Evolutionary conservation across 129 eudicot genomes (phyloP).

Genomic region (Glebionis coronaria): DNA sequence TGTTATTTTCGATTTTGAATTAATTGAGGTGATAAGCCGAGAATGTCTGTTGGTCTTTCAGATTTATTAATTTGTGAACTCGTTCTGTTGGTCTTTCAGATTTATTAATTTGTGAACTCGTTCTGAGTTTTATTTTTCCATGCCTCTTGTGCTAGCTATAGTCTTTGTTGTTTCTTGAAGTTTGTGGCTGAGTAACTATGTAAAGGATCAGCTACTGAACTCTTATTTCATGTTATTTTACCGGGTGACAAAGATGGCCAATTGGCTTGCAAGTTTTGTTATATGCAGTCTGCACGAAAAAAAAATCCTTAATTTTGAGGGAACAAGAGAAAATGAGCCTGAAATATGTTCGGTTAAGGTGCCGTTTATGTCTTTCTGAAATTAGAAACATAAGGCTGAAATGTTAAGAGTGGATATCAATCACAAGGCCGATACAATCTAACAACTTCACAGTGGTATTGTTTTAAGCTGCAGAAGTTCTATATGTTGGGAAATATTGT

Average conservation of each 20-base stretch:
- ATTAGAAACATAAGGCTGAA: not conserved
- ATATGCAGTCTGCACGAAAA: too few relatives aligned
- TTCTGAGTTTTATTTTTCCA: not conserved
- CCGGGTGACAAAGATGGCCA: too few relatives aligned
- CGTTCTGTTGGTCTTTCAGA: too few relatives aligned
- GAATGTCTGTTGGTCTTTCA: too few relatives aligned
- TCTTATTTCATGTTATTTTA: conserved; percentile 1
- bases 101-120: too few relatives aligned
- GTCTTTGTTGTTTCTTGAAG: conserved; percentile 3
- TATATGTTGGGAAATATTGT: not conserved
- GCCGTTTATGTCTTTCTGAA: not conserved
- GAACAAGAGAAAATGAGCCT: too few relatives aligned
- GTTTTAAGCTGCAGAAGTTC: not conserved
- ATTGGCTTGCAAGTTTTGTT: too few relatives aligned
- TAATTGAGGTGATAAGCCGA: too few relatives aligned
- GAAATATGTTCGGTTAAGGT: not conserved
- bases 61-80: too few relatives aligned
- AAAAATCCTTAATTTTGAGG: too few relatives aligned
- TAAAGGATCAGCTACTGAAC: not conserved
- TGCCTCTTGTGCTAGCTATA: not conserved
- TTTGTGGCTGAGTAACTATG: conserved; percentile 9
- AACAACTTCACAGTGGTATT: not conserved
- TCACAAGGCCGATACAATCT: not conserved
- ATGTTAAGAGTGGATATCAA: not conserved
- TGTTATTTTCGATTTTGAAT: too few relatives aligned